Base-by-base conservation (phyloP, 805 yeast genomes). In the Kuraishia piskuri region DNA sequence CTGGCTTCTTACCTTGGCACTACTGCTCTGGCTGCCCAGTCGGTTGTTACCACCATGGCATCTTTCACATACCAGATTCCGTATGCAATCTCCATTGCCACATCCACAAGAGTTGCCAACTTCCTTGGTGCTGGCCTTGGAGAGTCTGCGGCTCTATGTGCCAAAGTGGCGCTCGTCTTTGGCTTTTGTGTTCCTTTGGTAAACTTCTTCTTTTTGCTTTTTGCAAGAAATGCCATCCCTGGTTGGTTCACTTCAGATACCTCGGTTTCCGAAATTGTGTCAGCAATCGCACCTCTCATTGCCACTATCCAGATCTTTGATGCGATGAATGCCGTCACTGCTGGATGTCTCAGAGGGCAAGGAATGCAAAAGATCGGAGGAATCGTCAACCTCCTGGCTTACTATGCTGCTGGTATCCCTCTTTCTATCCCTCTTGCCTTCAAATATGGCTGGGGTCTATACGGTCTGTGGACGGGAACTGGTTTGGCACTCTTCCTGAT, bases 301-400 rank as follows among this genome's bases (percentile, higher is more conserved):
- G 87, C 90, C 1, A 61, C 80, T 31, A 84, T 84, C 78, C 91
- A 86, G 68, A 68, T 87, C 23, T 79, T 79, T 53, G 94, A 87
- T 66, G 83, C 84, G 10, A 68, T 82, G 61, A 79, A 84, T 57
- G 87, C 89, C 17, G 82, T 84, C 50, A 79, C 87, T 1, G 90
- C 89, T 17, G 92, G 92, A 17, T 76, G 88, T 55, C 70, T 87
- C 52, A 76, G 94, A 63, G 92, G 92, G 5, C 91, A 86, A 68
- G 92, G 92, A 17, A 80, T 80, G 65, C 86, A 84, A 47, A 78
- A 75, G 59, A 76, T 83, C 40, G 86, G 86, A 0, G 86, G 86
- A 1, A 74, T 75, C 51, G 75, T 82, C 36, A 82, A 81, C 55
- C 64, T 84, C 57, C 55, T 80, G 36, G 71, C 84, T 5, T 84